phyloP scores from a whole-genome alignment of 768 basidiomycete species.

The Xanthoconium purpureum region DNA sequence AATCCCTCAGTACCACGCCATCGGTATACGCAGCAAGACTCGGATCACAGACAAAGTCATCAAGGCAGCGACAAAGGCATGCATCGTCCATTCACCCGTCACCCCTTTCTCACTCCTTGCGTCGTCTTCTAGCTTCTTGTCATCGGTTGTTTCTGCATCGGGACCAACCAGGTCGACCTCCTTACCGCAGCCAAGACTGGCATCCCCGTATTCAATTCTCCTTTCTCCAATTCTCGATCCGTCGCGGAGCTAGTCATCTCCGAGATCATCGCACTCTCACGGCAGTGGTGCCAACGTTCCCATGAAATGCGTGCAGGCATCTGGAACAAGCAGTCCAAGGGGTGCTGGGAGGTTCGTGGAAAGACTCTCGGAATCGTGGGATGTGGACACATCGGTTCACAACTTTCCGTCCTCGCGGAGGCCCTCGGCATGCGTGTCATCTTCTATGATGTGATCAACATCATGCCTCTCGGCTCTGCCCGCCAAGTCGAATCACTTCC shows the following conservation, averaged over 20 bases:
- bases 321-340: conserved; percentile 99
- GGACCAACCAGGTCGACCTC: conserved; percentile 97
- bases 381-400: conserved; percentile 97
- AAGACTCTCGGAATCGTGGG: conserved; percentile 98
- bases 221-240: conserved; percentile 97
- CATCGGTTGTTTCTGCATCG: conserved; percentile 99
- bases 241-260: conserved; percentile 97
- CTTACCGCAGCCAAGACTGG: conserved; percentile 77
- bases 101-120: background rate
- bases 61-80: conserved; percentile 80
- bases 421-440: conserved; percentile 94
- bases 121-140: conserved; percentile 67
- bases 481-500: conserved; percentile 81
- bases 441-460: conserved; percentile 92
- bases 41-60: conserved; percentile 91
- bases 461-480: conserved; percentile 96
- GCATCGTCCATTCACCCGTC: conserved; percentile 15
- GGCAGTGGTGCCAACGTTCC: conserved; percentile 87
- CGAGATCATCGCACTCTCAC: conserved; percentile 90
- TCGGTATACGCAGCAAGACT: conserved; percentile 97
- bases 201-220: conserved; percentile 98
- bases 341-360: conserved; percentile 96
- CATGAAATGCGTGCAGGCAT: conserved; percentile 84
- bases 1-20: conserved; percentile 82
- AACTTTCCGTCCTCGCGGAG: conserved; percentile 95